phyloP scores from a whole-genome alignment of 352 stramenopile species.

The Phytopythium boreale region DNA sequence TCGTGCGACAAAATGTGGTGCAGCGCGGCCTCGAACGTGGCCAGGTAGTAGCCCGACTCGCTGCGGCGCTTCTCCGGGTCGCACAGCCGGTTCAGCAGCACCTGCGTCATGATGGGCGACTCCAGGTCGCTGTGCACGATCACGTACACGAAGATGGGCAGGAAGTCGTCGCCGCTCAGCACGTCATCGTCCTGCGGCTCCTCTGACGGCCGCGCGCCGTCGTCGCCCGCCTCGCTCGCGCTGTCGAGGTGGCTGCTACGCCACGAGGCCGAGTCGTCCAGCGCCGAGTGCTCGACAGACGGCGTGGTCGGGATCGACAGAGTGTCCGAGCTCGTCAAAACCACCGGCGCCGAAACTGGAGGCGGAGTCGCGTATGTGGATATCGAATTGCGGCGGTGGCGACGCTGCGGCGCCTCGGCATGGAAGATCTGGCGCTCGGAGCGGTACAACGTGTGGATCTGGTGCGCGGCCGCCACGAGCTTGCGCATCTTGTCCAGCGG shows the following conservation, averaged over 20 bases:
- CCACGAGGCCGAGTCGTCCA: neutral
- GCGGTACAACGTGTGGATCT: constrained; percentile 74
- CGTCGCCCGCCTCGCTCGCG: constrained; percentile 10
- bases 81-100: constrained; percentile 79
- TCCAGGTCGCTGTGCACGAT: constrained; percentile 80
- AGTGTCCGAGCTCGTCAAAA: constrained; percentile 5
- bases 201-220: constrained; percentile 6
- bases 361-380: neutral
- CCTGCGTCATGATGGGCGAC: constrained; percentile 75
- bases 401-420: constrained; percentile 20
- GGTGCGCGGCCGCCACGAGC: constrained; percentile 62
- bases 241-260: neutral
- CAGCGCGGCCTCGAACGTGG: constrained; percentile 77
- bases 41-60: constrained; percentile 87
- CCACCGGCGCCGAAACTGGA: neutral
- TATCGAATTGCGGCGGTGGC: constrained; percentile 40
- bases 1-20: constrained; percentile 78
- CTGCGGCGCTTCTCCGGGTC: constrained; percentile 82
- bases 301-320: constrained; percentile 7
- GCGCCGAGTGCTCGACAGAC: neutral
- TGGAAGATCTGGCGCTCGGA: constrained; percentile 50
- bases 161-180: constrained; percentile 81
- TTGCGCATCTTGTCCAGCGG: constrained; percentile 85
- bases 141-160: constrained; percentile 89
- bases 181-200: constrained; percentile 52